A percentile compares a stretch with the other conserved stretches of the same genome.
Evolutionary conservation across 306 rosid species (phyloP).

Genomic region (Elaeagnus macrophylla): DNA sequence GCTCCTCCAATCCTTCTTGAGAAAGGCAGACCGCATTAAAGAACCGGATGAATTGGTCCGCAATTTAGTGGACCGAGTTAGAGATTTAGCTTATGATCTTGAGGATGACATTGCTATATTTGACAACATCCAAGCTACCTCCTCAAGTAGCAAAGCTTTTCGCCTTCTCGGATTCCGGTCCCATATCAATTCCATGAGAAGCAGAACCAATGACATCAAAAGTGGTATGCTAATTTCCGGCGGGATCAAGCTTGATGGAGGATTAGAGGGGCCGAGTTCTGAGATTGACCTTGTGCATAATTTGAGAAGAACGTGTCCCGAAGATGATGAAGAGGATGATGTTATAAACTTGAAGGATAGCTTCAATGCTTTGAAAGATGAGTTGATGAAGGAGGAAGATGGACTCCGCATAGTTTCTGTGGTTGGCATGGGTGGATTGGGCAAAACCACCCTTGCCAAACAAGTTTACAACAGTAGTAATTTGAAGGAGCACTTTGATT

Average conservation of each 20-base stretch:
- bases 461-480: background rate
- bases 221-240: background rate
- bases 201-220: background rate
- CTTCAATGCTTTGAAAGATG: background rate
- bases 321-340: slow-evolving; percentile 1
- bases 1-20: background rate
- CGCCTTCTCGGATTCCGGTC: background rate
- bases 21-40: background rate
- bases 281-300: no score
- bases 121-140: background rate
- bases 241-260: background rate
- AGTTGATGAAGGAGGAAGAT: background rate
- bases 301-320: slow-evolving; percentile 24
- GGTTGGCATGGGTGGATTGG: slow-evolving; percentile 15
- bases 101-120: background rate
- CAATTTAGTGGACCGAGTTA: background rate
- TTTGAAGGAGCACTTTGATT: background rate
- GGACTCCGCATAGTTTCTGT: slow-evolving; percentile 1
- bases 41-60: background rate
- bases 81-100: background rate
- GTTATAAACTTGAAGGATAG: background rate
- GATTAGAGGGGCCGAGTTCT: background rate
- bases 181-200: background rate
- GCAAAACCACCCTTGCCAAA: slow-evolving; percentile 21
- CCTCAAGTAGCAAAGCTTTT: background rate